phyloP scores from a whole-genome alignment of 352 stramenopile species.

The Globisporangium takayamanum region DNA sequence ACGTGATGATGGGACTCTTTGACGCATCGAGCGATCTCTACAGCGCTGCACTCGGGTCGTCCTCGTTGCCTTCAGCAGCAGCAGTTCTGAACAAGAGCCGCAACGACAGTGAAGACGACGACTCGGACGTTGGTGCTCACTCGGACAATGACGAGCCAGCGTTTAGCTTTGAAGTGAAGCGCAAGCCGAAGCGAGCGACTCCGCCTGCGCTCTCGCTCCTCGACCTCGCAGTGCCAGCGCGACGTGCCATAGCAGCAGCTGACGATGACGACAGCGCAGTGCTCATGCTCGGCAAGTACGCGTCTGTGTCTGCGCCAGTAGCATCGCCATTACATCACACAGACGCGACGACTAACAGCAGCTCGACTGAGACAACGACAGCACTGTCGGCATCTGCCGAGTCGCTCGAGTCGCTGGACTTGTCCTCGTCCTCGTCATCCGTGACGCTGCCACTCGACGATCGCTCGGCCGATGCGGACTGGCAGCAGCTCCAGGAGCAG shows the following conservation, averaged over 20 bases:
- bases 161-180: conserved; percentile 1
- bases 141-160: not conserved
- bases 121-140: not conserved
- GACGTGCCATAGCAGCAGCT: not conserved
- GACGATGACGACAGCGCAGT: conserved; percentile 1
- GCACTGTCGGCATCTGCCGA: not conserved
- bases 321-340: not conserved
- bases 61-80: not conserved
- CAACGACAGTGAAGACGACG: not conserved
- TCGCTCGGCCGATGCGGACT: conserved; percentile 44
- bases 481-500: conserved; percentile 66
- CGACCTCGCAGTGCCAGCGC: not conserved
- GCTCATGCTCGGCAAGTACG: not conserved
- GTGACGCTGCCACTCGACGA: conserved; percentile 6
- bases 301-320: not conserved
- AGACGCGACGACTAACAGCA: not conserved
- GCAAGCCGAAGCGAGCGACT: not conserved
- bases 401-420: not conserved
- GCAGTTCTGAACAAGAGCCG: not conserved
- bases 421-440: not conserved
- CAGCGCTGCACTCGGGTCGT: not conserved
- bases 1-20: not conserved
- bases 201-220: not conserved
- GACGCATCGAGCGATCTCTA: not conserved
- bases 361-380: too few relatives aligned